Evolutionary conservation across 2,329 filamentous ascomycete species (phyloP), one percentile per base, ranked within the genome.

Genomic region (Akanthomyces muscarius): DNA sequence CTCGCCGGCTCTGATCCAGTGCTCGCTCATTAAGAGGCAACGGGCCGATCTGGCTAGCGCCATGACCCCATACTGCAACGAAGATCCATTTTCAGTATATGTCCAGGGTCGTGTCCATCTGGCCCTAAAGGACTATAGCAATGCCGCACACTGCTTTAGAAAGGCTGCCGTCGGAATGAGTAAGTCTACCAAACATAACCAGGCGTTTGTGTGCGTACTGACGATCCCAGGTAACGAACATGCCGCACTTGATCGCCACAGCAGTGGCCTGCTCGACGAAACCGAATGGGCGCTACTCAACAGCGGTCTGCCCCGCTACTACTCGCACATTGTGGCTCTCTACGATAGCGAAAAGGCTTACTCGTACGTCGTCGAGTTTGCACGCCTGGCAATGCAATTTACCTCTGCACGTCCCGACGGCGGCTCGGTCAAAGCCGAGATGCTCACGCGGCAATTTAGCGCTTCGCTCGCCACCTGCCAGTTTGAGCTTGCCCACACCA

Each of bases 321-420:
- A 96, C 74, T 86, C 89, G 48, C 95, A 99, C 73, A 85, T 98
- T 57, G 84, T 93, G 14, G 83, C 86, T 23, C 81, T 99, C 1
- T 98, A 90, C 71, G 93, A 97, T 72, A 85, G 85, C 68, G 84
- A 86, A 50, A 89, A 88, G 68, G 87, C 89, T 0, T 91, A 90
- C 73, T 89, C 90, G 1, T 90, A 89, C 70, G 91, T 96, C 47
- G 85, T 92, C 6, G 91, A 96, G 67, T 97, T 97, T 78, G 88
- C 91, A 45, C 84, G 86, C 45, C 79, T 93, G 28, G 88, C 90
- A 6, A 79, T 96, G 48, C 87, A 91, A 69, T 89, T 90, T 65
- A 71, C 80, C 28, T 66, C 69, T 5, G 56, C 65, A 30, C 69
- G 68, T 28, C 52, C 68, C 5, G 73, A 78, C 38, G 70, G 73